These are phyloP conservation scores for Marasmius tenuissimus DNA, from an alignment of 1,284 basidiomycete species.

Conservation along the genomic window DNA sequence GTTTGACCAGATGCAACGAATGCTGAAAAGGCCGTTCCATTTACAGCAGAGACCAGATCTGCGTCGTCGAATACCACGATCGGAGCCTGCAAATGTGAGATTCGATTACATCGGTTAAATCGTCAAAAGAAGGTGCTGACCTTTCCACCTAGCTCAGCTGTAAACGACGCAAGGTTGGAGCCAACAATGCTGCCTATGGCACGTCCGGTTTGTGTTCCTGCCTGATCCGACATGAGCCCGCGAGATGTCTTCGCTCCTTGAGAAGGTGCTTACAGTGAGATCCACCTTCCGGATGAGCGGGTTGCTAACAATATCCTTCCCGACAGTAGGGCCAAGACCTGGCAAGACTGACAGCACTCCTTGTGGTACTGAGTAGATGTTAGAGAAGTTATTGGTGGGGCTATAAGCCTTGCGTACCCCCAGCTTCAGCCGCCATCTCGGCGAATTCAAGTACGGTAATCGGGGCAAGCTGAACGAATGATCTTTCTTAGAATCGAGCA, in stretches of 20 bases:
- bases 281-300: conserved; percentile 76
- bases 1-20: conserved; percentile 87
- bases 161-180: conserved; percentile 68
- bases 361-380: conserved; percentile 55
- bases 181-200: conserved; percentile 71
- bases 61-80: conserved; percentile 78
- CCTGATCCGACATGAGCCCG: conserved; percentile 39
- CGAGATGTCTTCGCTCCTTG: background rate
- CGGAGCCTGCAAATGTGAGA: conserved; percentile 52
- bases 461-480: conserved; percentile 60
- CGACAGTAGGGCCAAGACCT: conserved; percentile 64
- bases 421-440: conserved; percentile 60
- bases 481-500: conserved; percentile 1
- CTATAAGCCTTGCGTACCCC: conserved; percentile 43
- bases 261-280: conserved; percentile 57
- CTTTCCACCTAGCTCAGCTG: conserved; percentile 83
- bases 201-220: conserved; percentile 75
- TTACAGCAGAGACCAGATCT: conserved; percentile 66
- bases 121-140: conserved; percentile 29
- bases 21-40: conserved; percentile 78
- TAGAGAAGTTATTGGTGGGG: conserved; percentile 5
- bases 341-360: conserved; percentile 75
- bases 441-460: conserved; percentile 77
- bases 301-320: conserved; percentile 63
- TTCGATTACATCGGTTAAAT: background rate